Conservation (phyloP, 257 asterid species). For the Petrea volubilis region DNA sequence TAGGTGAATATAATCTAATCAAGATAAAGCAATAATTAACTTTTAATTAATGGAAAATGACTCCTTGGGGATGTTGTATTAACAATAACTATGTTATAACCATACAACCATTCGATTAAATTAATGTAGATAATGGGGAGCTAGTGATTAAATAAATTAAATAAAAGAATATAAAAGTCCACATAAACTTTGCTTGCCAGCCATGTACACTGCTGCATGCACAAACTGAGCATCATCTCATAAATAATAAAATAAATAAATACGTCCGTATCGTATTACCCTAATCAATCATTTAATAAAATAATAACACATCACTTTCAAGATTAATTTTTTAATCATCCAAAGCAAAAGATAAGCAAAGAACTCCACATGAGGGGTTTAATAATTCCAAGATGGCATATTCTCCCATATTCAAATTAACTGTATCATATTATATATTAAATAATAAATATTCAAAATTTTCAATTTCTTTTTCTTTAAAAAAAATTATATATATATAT, state of each 20-base stretch:
- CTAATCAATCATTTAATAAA: slow-evolving; percentile 15
- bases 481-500: not conserved
- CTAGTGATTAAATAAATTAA: slow-evolving; percentile 12
- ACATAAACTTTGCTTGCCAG: slow-evolving; percentile 48
- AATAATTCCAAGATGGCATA: slow-evolving; percentile 38
- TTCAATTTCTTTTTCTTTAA: not conserved
- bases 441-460: not conserved
- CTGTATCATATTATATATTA: not conserved
- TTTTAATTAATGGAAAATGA: slow-evolving; percentile 12
- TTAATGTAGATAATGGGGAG: slow-evolving; percentile 4
- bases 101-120: slow-evolving; percentile 11
- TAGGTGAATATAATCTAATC: not conserved
- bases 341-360: slow-evolving; percentile 35
- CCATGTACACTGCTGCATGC: slow-evolving; percentile 44
- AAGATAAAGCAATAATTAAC: slow-evolving; percentile 16
- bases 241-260: slow-evolving; percentile 13
- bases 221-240: slow-evolving; percentile 41
- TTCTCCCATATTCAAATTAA: slow-evolving; percentile 38
- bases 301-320: slow-evolving; percentile 26
- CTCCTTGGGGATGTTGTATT: not conserved
- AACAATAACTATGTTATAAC: not conserved
- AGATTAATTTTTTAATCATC: slow-evolving; percentile 31
- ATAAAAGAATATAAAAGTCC: slow-evolving; percentile 19
- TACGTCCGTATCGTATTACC: slow-evolving; percentile 17
- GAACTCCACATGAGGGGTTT: slow-evolving; percentile 14